Evolutionary conservation across 768 basidiomycete genomes (phyloP).

Genomic region (Coprinopsis sp.): DNA sequence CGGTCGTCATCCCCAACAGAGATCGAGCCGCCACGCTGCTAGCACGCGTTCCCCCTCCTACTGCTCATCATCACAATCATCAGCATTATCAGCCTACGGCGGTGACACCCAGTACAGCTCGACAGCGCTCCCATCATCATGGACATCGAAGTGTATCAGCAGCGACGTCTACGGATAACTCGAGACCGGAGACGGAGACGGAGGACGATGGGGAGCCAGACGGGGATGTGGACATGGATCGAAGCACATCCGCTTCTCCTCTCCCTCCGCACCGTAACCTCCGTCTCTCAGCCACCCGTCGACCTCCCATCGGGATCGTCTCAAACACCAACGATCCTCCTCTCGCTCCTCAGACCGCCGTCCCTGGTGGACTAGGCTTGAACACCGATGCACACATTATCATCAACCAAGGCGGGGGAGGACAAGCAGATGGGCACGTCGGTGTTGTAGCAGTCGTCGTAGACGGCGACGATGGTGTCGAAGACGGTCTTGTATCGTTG

Average conservation of each 20-base stretch:
- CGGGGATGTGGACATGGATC: slow-evolving; percentile 48
- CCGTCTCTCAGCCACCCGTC: slow-evolving; percentile 20
- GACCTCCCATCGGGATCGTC: slow-evolving; percentile 38
- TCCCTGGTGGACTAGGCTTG: slow-evolving; percentile 17
- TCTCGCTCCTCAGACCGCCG: slow-evolving; percentile 15
- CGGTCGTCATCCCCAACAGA: slow-evolving; percentile 55
- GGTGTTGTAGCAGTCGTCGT: slow-evolving; percentile 21
- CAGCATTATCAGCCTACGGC: slow-evolving; percentile 10
- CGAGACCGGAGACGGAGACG: slow-evolving; percentile 68
- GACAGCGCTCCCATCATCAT: slow-evolving; percentile 7
- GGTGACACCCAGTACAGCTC: slow-evolving; percentile 3
- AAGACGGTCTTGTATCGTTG: slow-evolving; percentile 71
- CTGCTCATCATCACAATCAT: slow-evolving; percentile 12
- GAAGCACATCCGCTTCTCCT: slow-evolving; percentile 25
- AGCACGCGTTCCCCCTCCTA: slow-evolving; percentile 53
- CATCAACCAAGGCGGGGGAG: slow-evolving; percentile 35
- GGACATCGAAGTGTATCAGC: too few species aligned
- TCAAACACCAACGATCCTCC: slow-evolving; percentile 35
- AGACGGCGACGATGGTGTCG: slow-evolving; percentile 51
- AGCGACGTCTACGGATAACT: slow-evolving; percentile 34
- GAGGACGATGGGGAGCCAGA: slow-evolving; percentile 75
- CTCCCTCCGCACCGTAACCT: slow-evolving; percentile 17
- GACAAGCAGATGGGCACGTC: slow-evolving; percentile 16
- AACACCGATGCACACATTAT: slow-evolving; percentile 39
- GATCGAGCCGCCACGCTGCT: slow-evolving; percentile 77